phyloP scores from a whole-genome alignment of 2,329 filamentous ascomycete species.

The Phialocephala subalpina region DNA sequence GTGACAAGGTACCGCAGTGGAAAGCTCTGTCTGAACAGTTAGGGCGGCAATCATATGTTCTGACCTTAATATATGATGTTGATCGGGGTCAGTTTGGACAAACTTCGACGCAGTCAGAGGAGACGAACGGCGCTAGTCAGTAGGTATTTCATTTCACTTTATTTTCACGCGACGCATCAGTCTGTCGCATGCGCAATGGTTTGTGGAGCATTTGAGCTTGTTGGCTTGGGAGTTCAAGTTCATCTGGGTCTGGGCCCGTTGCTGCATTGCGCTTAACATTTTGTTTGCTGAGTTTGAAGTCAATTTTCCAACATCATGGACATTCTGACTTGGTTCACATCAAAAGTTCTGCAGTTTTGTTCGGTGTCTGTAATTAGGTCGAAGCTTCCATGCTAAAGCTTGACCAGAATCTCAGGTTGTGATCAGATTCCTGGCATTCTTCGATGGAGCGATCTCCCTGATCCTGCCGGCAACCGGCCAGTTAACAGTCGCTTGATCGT shows the following conservation, averaged over 20 bases:
- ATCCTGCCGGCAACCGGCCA: constrained; percentile 49
- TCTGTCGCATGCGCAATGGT: too few relatives aligned
- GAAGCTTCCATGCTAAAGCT: constrained; percentile 14
- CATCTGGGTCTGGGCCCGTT: too few relatives aligned
- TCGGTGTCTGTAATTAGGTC: too few relatives aligned
- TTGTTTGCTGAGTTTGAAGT: neutral
- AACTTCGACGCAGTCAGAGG: constrained; percentile 26
- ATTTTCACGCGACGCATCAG: neutral
- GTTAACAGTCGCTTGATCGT: constrained; percentile 42
- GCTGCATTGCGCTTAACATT: too few relatives aligned
- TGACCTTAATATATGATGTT: constrained; percentile 64
- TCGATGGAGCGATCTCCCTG: constrained; percentile 67
- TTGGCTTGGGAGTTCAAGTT: too few relatives aligned
- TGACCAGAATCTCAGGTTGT: constrained; percentile 44
- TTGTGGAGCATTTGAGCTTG: too few relatives aligned
- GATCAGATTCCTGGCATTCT: constrained; percentile 57
- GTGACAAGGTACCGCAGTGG: constrained; percentile 49
- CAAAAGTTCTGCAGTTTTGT: too few relatives aligned
- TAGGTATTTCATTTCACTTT: neutral
- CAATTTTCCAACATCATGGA: neutral
- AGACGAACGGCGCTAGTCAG: neutral
- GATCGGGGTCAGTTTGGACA: constrained; percentile 56
- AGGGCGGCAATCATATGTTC: constrained; percentile 62
- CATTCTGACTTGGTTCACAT: too few relatives aligned
- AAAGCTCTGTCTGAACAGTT: constrained; percentile 63